These are phyloP conservation scores for Tricholoma terreum DNA, from an alignment of 768 basidiomycete species.

Conservation along the genomic window DNA sequence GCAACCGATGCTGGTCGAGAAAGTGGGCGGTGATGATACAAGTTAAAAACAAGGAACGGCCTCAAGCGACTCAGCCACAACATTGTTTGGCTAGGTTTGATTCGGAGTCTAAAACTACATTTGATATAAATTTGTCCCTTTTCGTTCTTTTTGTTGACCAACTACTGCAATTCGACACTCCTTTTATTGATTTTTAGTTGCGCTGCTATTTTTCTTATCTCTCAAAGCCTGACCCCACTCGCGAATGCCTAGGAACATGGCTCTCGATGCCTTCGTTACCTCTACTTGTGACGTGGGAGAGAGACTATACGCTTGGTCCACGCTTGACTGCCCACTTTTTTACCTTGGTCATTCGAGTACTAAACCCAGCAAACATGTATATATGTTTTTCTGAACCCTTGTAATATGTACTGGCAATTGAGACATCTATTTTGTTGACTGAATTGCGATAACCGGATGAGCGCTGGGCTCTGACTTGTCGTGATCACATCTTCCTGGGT, in stretches of 20 bases:
- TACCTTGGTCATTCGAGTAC: constrained; percentile 71
- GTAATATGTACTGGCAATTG: background rate
- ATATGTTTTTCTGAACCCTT: no score
- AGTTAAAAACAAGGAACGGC: constrained; percentile 25
- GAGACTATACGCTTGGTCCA: constrained; percentile 54
- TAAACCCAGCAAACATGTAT: constrained; percentile 57
- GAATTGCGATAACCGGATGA: background rate
- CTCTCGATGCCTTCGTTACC: constrained; percentile 72
- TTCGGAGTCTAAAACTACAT: constrained; percentile 24
- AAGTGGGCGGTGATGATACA: constrained; percentile 34
- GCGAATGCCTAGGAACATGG: constrained; percentile 77
- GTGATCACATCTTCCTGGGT: background rate
- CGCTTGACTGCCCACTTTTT: constrained; percentile 64
- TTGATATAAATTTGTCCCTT: no score
- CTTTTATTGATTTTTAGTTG: background rate
- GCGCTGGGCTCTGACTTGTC: no score
- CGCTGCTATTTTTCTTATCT: background rate
- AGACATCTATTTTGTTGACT: background rate
- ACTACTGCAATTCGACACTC: no score
- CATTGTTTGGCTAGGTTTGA: constrained; percentile 34
- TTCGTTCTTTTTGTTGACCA: no score
- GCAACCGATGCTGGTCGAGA: constrained; percentile 27
- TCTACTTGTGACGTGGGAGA: constrained; percentile 77
- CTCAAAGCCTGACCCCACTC: constrained; percentile 42
- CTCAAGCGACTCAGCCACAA: constrained; percentile 26